Conservation (phyloP, 2,329 filamentous ascomycete species). For the Penicillium sclerotigenum region DNA sequence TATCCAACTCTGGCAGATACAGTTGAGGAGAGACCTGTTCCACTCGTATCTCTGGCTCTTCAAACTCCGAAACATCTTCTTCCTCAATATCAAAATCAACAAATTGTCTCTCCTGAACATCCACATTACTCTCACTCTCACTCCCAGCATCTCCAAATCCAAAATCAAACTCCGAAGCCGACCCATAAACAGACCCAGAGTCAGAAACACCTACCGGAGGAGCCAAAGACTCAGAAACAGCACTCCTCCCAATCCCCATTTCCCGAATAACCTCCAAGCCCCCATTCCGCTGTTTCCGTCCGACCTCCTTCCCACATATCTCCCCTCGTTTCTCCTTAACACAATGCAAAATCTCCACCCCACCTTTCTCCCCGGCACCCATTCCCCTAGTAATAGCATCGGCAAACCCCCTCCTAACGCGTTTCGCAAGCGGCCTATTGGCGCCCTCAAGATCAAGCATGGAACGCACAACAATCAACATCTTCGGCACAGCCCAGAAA, state of each 20-base stretch:
- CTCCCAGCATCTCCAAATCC: constrained; percentile 18
- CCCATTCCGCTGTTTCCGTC: neutral
- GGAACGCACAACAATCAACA: constrained; percentile 37
- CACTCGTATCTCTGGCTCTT: constrained; percentile 1
- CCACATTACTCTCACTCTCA: constrained; percentile 17
- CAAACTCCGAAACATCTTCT: neutral
- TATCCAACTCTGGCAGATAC: constrained; percentile 17
- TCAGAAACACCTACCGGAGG: neutral
- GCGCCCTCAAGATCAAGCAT: constrained; percentile 38
- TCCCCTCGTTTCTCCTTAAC: neutral
- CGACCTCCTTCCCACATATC: too few species aligned
- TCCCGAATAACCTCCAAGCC: neutral
- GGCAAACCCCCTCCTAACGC: constrained; percentile 29
- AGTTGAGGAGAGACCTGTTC: constrained; percentile 18
- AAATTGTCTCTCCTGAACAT: neutral
- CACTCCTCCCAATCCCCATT: neutral
- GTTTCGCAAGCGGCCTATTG: constrained; percentile 31
- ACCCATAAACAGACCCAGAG: constrained; percentile 8
- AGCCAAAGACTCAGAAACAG: neutral
- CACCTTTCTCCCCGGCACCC: neutral
- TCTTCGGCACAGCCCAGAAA: constrained; percentile 38
- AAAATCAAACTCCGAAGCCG: constrained; percentile 24
- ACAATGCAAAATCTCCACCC: constrained; percentile 14
- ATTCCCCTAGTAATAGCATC: constrained; percentile 8
- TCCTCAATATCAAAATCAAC: neutral